Conservation (phyloP, 2,329 filamentous ascomycete genomes). For the Dothideomycetidae sp. region DNA sequence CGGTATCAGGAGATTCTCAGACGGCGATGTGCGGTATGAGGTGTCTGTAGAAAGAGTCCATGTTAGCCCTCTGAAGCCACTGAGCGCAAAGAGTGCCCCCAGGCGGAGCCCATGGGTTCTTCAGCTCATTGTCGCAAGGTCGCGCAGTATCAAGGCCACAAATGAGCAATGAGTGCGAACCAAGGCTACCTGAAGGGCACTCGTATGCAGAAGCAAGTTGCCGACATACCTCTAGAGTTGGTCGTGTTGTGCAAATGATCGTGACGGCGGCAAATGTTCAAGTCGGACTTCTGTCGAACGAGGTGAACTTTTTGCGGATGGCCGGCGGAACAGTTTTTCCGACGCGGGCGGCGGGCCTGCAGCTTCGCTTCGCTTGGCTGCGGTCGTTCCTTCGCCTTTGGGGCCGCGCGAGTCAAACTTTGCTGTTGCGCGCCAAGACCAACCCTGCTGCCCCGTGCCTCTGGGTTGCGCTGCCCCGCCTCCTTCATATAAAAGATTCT, state of each 20-base stretch:
- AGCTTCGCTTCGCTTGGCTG: not conserved
- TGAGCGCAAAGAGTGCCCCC: conserved; percentile 55
- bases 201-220: conserved; percentile 17
- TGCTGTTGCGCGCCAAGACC: conserved; percentile 1
- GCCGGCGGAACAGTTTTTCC: conserved; percentile 7
- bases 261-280: not conserved
- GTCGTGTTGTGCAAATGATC: conserved; percentile 9
- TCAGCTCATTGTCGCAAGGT: conserved; percentile 44
- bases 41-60: conserved; percentile 36
- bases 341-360: not conserved
- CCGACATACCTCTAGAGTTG: conserved; percentile 23
- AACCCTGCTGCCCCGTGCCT: not conserved
- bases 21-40: conserved; percentile 47
- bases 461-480: conserved; percentile 7
- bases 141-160: conserved; percentile 32
- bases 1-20: conserved; percentile 67
- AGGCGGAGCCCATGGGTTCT: conserved; percentile 45
- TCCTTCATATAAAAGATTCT: conserved; percentile 9
- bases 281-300: not conserved
- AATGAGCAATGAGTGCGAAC: conserved; percentile 28
- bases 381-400: no score
- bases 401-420: no score
- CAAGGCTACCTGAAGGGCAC: conserved; percentile 39
- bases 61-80: conserved; percentile 51
- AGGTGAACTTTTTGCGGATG: conserved; percentile 10